A percentile compares a stretch with the other conserved stretches of the same genome.
Evolutionary conservation across 2,329 filamentous ascomycete species (phyloP).

Genomic region (Colletotrichum tanaceti): DNA sequence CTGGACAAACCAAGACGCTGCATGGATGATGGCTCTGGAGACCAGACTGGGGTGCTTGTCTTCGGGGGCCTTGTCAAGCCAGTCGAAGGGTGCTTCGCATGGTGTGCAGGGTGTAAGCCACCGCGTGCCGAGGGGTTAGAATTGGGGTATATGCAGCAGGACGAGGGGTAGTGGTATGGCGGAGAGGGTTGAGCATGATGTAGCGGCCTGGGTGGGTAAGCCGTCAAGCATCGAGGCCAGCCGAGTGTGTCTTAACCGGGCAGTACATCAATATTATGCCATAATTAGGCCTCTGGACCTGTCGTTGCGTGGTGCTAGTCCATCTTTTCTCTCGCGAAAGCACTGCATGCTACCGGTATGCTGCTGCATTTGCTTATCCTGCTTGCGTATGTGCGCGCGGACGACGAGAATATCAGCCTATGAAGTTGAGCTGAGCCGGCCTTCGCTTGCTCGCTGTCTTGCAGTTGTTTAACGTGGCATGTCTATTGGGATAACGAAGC

Average conservation of each 20-base stretch:
- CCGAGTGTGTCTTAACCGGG: conserved; percentile 28
- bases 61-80: conserved; percentile 36
- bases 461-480: not conserved
- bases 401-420: conserved; percentile 35
- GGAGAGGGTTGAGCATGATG: conserved; percentile 23
- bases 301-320: conserved; percentile 20
- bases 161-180: conserved; percentile 30
- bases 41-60: conserved; percentile 37
- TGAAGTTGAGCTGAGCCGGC: conserved; percentile 25
- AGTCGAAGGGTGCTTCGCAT: conserved; percentile 21
- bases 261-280: conserved; percentile 41
- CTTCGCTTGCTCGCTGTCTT: conserved; percentile 18
- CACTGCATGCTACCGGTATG: conserved; percentile 14
- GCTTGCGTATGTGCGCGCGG: conserved; percentile 31
- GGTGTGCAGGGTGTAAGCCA: conserved; percentile 40
- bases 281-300: conserved; percentile 36
- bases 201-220: conserved; percentile 35
- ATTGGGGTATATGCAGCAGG: conserved; percentile 37
- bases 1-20: conserved; percentile 41
- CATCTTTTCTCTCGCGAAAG: conserved; percentile 7
- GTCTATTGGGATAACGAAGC: conserved; percentile 16
- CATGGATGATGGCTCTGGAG: conserved; percentile 24
- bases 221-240: conserved; percentile 35
- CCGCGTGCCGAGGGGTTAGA: conserved; percentile 40
- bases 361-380: conserved; percentile 26